Evolutionary conservation across 176 grass and related monocot genomes (phyloP).

Genomic region (Bonia amplexicaulis): DNA sequence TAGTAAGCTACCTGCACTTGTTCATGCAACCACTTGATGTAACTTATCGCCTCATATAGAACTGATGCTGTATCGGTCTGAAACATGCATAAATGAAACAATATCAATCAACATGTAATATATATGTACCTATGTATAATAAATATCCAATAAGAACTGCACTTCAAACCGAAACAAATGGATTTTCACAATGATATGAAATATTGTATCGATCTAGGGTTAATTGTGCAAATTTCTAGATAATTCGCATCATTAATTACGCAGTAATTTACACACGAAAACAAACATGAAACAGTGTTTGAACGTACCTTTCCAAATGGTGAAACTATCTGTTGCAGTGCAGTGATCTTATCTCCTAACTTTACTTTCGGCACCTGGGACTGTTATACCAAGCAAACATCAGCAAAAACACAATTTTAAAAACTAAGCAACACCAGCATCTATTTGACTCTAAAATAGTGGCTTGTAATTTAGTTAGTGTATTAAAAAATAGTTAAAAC

Average conservation of each 20-base stretch:
- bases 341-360: conserved; percentile 78
- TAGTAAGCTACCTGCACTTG: conserved; percentile 70
- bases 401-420: too few species aligned
- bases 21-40: conserved; percentile 91
- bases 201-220: neutral
- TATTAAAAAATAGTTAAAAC: too few species aligned
- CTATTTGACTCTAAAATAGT: neutral
- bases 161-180: neutral
- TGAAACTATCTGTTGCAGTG: conserved; percentile 87
- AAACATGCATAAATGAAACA: neutral
- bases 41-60: conserved; percentile 77
- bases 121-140: neutral
- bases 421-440: neutral
- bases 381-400: conserved; percentile 11
- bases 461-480: too few species aligned
- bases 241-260: neutral
- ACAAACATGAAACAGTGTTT: neutral
- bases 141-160: neutral
- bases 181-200: neutral
- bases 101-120: neutral
- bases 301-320: conserved; percentile 82
- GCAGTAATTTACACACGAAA: neutral
- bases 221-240: neutral
- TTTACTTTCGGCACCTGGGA: conserved; percentile 73
- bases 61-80: conserved; percentile 96